Base-by-base conservation (phyloP, 83 land plant species). In the Diphasiastrum complanatum region DNA sequence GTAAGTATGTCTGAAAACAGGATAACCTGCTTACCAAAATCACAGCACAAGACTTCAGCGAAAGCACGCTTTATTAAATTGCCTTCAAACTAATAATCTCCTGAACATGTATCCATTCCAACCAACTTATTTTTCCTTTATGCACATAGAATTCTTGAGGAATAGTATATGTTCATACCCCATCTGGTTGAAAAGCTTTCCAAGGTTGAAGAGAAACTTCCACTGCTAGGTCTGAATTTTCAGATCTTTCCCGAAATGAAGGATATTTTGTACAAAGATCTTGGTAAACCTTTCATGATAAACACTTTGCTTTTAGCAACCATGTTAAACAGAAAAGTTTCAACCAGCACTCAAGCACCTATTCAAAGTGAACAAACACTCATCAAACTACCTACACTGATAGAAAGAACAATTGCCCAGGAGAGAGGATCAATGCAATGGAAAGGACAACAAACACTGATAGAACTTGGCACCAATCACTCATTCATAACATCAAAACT, bases 1-100 rank as follows among this genome's bases (percentile, higher is more conserved):
- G 59, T 55, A 11, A 55, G 27, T 6, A 55, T 55, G 19, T 55
- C 59, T 27, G 59, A 55, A 35, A 55, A 55, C 59, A 55, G 31
- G 11, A 55, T 55, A 0, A 55, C 59, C 59, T 55, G 59, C 31
- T 11, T 0, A 30, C 14, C n/a, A n/a, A 33, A 55, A 19, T 1
- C 18, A 41, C 18, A 41, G 12, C 45, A 41, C n/a, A 41, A 41
- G 45, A 14, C 18, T 41, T 41, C n/a, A n/a, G n/a, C n/a, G n/a
- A n/a, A n/a, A n/a, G n/a, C n/a, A n/a, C n/a, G n/a, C n/a, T n/a
- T n/a, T n/a, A n/a, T n/a, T n/a, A n/a, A 41, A 14, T 14, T 14
- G n/a, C 45, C 18, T 14, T 18, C 0, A 41, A 41, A 41, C 12
- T 0, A 41, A 41, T 41, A 14, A n/a, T n/a, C n/a, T n/a, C n/a